Conservation (phyloP, 768 basidiomycete species). For the Pulveroboletus sp. region DNA sequence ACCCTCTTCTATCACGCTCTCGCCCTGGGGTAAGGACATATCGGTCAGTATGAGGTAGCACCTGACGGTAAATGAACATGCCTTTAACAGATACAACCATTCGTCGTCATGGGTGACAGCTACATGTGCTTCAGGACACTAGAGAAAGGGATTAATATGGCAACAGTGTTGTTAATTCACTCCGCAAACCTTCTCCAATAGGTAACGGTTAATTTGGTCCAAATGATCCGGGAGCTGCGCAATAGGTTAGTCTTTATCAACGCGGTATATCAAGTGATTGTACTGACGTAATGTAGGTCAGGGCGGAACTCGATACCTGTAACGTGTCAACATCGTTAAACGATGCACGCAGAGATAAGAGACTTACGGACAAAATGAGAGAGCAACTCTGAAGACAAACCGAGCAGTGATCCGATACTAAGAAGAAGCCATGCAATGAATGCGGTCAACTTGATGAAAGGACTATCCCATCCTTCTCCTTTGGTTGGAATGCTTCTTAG, state of each 20-base stretch:
- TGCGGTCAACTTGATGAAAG: not conserved
- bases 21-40: not conserved
- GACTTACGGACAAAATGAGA: not conserved
- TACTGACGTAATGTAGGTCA: not conserved
- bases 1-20: not conserved
- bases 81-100: slow-evolving; percentile 9
- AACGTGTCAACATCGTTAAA: not conserved
- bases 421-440: not conserved
- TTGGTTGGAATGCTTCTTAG: not conserved
- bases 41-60: not conserved
- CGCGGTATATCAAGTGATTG: not conserved
- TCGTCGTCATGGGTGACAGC: slow-evolving; percentile 9
- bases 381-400: not conserved
- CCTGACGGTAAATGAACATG: not conserved
- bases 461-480: not conserved
- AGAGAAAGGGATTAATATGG: not conserved
- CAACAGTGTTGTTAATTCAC: too few relatives aligned
- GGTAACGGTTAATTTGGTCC: slow-evolving; percentile 6
- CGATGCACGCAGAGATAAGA: not conserved
- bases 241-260: not conserved
- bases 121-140: slow-evolving; percentile 1
- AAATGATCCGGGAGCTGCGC: slow-evolving; percentile 4
- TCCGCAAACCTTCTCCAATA: slow-evolving; percentile 6
- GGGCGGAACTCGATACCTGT: not conserved
- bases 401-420: not conserved